Evolutionary conservation across 345 rosid genomes (phyloP), one percentile per base, ranked within the genome.

Genomic region (Geranium rotundifolium): DNA sequence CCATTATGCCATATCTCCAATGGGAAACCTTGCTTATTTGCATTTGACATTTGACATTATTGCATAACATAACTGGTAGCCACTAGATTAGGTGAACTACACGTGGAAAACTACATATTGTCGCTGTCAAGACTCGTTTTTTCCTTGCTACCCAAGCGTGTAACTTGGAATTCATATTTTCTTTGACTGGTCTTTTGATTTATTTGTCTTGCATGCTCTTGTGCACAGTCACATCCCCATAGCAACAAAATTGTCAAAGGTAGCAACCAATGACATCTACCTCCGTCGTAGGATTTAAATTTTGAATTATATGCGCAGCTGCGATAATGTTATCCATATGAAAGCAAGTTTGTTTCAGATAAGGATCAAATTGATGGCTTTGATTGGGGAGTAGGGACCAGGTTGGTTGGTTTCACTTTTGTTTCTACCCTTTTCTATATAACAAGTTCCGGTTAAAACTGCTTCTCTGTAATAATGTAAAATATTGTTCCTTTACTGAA

Each of bases 51-150:
- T 68, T 39, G 37, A 31, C 7, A n/a, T n/a, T n/a, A n/a, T n/a
- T n/a, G n/a, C n/a, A n/a, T 31, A 31, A 7, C 82, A 73, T 76
- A 65, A 69, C 66, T 54, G 69, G 78, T 58, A 64, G 67, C 57
- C 75, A 17, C 50, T 67, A 65, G 73, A 79, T 79, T 87, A 81
- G 90, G 87, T 82, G 84, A 84, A 67, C 84, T 77, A 70, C 88
- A 87, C 88, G 90, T 84, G 88, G 88, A 86, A 84, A 86, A 79
- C 76, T 69, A 77, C 78, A 29, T 46, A 63, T 57, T 58, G 79
- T 84, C 85, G 30, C 69, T 57, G 58, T 86, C 88, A 63, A 68
- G 77, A 72, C 80, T 65, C 37, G 4, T 2, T 74, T 73, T 68
- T 29, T 56, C 6, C 46, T 31, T 34, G 17, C 31, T 17, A 63